phyloP scores from a whole-genome alignment of 1,284 basidiomycete species.

The Vanrija humicola region DNA sequence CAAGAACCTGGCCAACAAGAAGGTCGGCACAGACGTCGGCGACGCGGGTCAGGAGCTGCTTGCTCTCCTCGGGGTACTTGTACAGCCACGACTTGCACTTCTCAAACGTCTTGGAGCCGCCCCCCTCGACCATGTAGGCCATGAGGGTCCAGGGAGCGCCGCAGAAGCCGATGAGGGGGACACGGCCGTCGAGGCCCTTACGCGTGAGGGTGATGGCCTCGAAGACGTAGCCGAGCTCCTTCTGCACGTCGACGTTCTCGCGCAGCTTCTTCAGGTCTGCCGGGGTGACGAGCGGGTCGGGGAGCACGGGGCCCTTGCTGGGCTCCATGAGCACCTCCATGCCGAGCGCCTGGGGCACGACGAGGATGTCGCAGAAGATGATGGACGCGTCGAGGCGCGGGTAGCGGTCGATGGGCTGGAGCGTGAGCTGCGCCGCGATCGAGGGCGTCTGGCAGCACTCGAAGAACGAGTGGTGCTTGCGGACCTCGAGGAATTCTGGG shows the following conservation, averaged over 20 bases:
- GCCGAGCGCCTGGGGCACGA: constrained; percentile 91
- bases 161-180: constrained; percentile 91
- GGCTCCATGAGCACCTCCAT: constrained; percentile 92
- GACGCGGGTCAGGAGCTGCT: constrained; percentile 67
- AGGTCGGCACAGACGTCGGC: constrained; percentile 81
- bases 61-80: constrained; percentile 76
- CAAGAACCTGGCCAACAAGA: constrained; percentile 82
- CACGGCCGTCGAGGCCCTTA: constrained; percentile 70
- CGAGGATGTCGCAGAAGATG: constrained; percentile 95
- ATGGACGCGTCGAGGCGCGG: constrained; percentile 83
- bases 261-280: constrained; percentile 64
- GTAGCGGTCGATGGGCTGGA: constrained; percentile 87
- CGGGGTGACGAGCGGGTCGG: constrained; percentile 72
- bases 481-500: constrained; percentile 78
- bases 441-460: constrained; percentile 83
- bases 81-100: constrained; percentile 90
- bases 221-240: constrained; percentile 85
- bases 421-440: constrained; percentile 78
- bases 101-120: constrained; percentile 79
- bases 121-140: constrained; percentile 95
- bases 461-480: constrained; percentile 84
- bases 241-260: constrained; percentile 65
- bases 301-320: constrained; percentile 68
- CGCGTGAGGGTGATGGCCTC: constrained; percentile 81
- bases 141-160: constrained; percentile 97